Conservation (phyloP, 2,329 filamentous ascomycete species). For the Elsinoe necatrix region DNA sequence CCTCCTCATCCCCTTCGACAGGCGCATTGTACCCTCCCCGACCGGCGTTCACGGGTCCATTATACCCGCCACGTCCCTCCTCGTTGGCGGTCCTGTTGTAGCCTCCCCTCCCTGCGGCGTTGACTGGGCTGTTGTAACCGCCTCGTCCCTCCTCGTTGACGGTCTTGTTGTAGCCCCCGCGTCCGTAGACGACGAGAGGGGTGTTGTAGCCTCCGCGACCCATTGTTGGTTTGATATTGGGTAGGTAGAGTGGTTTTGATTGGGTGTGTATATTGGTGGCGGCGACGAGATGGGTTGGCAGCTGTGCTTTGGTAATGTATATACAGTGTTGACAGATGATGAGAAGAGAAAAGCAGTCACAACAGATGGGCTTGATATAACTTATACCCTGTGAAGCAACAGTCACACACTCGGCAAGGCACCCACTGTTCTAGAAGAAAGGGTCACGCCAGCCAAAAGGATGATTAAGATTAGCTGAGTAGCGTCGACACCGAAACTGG, state of each 20-base stretch:
- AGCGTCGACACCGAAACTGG: neutral
- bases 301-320: neutral
- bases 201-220: conserved; percentile 38
- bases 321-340: neutral
- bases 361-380: neutral
- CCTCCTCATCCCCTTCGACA: conserved; percentile 16
- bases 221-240: conserved; percentile 21
- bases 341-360: neutral
- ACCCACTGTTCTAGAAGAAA: conserved; percentile 11
- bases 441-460: neutral
- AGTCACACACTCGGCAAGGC: conserved; percentile 9
- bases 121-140: conserved; percentile 10
- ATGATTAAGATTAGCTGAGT: conserved; percentile 9
- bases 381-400: neutral
- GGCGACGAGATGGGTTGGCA: neutral
- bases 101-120: conserved; percentile 1
- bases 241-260: neutral
- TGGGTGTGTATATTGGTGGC: neutral
- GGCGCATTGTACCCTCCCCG: conserved; percentile 1
- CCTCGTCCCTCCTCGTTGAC: conserved; percentile 13
- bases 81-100: neutral
- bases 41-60: neutral
- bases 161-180: conserved; percentile 20
- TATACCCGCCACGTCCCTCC: conserved; percentile 4
- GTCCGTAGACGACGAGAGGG: conserved; percentile 16